These are phyloP conservation scores for Stagonosporopsis cucurbitacearum DNA, from an alignment of 2,329 filamentous ascomycete species.

Conservation along the genomic window DNA sequence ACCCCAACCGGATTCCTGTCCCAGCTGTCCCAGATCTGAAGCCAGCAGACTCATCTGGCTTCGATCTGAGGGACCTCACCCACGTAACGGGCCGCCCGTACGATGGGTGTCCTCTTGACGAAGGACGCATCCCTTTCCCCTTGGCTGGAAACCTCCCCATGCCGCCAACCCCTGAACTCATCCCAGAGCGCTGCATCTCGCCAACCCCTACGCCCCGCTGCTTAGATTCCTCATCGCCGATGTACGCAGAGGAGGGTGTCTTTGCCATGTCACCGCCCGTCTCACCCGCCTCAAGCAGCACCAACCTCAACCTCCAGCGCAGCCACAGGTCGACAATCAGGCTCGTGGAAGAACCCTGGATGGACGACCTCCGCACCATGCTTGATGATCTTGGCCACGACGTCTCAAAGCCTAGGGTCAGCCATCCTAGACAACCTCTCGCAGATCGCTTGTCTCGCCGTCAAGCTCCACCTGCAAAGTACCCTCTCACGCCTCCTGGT, in stretches of 20 bases:
- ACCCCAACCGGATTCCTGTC: background rate
- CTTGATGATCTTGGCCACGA: background rate
- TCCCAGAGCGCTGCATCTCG: background rate
- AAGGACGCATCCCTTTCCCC: background rate
- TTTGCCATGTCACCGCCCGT: background rate
- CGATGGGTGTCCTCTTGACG: background rate
- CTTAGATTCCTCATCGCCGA: background rate
- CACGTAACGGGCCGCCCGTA: conserved; percentile 1
- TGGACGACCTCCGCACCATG: background rate
- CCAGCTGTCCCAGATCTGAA: background rate
- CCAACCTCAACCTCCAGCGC: background rate
- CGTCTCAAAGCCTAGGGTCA: background rate
- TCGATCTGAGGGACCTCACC: background rate
- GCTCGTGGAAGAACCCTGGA: background rate
- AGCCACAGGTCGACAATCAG: background rate
- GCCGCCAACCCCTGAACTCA: conserved; percentile 2
- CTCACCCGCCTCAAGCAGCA: background rate
- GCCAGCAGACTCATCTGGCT: background rate
- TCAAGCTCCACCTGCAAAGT: background rate
- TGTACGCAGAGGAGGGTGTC: background rate
- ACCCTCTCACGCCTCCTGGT: conserved; percentile 3
- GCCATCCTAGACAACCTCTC: background rate
- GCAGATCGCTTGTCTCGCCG: background rate
- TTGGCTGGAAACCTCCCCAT: background rate
- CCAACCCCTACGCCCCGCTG: background rate